Evolutionary conservation across 140 eudicot species (phyloP).

Genomic region (Senecio squalidus): DNA sequence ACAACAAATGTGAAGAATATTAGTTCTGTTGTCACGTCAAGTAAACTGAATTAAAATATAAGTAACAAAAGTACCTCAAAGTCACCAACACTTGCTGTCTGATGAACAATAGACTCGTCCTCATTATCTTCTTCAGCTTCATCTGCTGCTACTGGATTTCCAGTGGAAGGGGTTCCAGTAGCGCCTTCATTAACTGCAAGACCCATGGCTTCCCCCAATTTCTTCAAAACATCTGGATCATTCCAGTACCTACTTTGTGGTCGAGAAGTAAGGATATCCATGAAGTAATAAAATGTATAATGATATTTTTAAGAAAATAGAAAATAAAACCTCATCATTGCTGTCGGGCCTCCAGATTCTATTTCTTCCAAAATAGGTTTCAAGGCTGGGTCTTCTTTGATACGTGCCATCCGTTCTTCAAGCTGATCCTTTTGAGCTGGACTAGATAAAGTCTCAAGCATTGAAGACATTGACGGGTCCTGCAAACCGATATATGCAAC

Average conservation of each 20-base stretch:
- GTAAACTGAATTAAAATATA: too few relatives aligned
- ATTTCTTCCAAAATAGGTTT: slow-evolving; percentile 91
- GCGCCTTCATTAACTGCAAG: slow-evolving; percentile 61
- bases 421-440: slow-evolving; percentile 73
- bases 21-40: too few relatives aligned
- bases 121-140: slow-evolving; percentile 71
- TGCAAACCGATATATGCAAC: slow-evolving; percentile 14
- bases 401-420: slow-evolving; percentile 78
- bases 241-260: slow-evolving; percentile 74
- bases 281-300: not conserved
- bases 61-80: slow-evolving; percentile 81
- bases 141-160: slow-evolving; percentile 42
- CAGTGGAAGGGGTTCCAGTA: slow-evolving; percentile 37
- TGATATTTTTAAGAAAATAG: not conserved
- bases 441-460: slow-evolving; percentile 80
- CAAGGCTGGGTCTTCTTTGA: slow-evolving; percentile 85
- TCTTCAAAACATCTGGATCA: slow-evolving; percentile 72
- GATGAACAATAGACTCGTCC: slow-evolving; percentile 89
- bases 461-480: slow-evolving; percentile 82
- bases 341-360: slow-evolving; percentile 91
- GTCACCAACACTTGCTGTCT: slow-evolving; percentile 91
- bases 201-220: slow-evolving; percentile 97
- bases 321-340: slow-evolving; percentile 77
- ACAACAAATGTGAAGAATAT: too few relatives aligned
- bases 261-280: not conserved